Evolutionary conservation across 164 flowering plant genomes (phyloP).

Genomic region (Berberis thunbergii): DNA sequence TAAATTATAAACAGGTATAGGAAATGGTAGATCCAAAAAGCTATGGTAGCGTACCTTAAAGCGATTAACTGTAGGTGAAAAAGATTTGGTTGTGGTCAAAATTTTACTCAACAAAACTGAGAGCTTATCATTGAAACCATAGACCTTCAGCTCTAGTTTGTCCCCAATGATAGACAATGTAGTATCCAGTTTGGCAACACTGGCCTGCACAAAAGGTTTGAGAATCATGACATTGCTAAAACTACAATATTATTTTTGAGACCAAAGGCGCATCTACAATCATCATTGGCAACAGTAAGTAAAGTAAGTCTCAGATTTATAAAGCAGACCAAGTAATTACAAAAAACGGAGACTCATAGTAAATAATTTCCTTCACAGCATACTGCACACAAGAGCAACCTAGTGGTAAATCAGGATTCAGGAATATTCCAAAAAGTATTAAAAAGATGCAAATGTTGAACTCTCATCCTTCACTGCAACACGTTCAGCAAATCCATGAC

Average conservation of each 20-base stretch:
- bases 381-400: too few species aligned
- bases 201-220: slow-evolving; percentile 53
- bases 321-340: not conserved
- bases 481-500: too few species aligned
- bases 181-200: slow-evolving; percentile 86
- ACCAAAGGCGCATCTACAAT: too few species aligned
- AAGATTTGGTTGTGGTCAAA: slow-evolving; percentile 48
- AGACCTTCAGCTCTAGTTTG: slow-evolving; percentile 75
- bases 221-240: slow-evolving; percentile 1
- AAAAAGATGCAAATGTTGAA: too few species aligned
- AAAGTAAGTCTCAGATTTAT: not conserved
- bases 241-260: not conserved
- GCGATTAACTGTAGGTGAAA: slow-evolving; percentile 67
- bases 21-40: not conserved
- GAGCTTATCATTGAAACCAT: slow-evolving; percentile 92
- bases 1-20: too few species aligned
- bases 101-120: slow-evolving; percentile 54
- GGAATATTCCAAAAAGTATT: too few species aligned
- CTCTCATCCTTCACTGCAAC: too few species aligned
- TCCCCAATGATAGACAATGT: slow-evolving; percentile 62
- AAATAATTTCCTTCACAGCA: too few species aligned
- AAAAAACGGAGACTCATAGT: not conserved
- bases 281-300: not conserved
- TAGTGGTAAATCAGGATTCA: too few species aligned
- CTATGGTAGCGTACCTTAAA: slow-evolving; percentile 46